Conservation (phyloP, 805 yeast species). For the Monosporozyma siamensis region DNA sequence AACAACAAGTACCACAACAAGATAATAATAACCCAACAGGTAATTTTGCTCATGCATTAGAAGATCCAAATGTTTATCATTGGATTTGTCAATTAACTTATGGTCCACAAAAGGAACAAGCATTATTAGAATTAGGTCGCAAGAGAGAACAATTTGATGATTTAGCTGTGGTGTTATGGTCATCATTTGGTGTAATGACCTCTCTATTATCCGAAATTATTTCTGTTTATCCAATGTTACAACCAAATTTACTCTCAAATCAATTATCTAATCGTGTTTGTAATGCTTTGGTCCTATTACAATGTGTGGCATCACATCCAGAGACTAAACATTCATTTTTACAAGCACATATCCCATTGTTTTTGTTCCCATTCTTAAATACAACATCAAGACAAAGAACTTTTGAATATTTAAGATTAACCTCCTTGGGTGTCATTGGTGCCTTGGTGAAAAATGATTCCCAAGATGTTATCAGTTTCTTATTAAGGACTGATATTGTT, state of each 20-base stretch:
- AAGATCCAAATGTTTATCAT: conserved; percentile 75
- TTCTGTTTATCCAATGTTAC: conserved; percentile 77
- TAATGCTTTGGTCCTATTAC: conserved; percentile 87
- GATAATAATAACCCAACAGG: no score
- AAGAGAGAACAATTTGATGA: conserved; percentile 93
- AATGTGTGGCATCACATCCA: conserved; percentile 92
- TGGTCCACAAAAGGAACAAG: conserved; percentile 89
- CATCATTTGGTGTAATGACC: conserved; percentile 94
- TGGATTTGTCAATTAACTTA: conserved; percentile 87
- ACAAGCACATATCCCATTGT: conserved; percentile 85
- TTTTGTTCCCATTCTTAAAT: conserved; percentile 85
- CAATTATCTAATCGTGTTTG: conserved; percentile 89
- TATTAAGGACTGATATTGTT: conserved; percentile 91
- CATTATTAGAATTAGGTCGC: conserved; percentile 83
- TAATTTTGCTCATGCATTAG: conserved; percentile 36
- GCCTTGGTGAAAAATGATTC: conserved; percentile 94
- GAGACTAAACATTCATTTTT: conserved; percentile 80
- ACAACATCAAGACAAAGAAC: conserved; percentile 87
- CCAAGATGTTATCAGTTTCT: conserved; percentile 84
- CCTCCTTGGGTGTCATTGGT: conserved; percentile 93
- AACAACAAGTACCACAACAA: no score
- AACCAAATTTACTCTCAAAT: conserved; percentile 79
- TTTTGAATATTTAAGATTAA: conserved; percentile 85
- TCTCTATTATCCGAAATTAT: conserved; percentile 82
- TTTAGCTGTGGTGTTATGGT: conserved; percentile 86